Evolutionary conservation across 2,329 filamentous ascomycete species (phyloP).

Genomic region (Venturiaceae sp.): DNA sequence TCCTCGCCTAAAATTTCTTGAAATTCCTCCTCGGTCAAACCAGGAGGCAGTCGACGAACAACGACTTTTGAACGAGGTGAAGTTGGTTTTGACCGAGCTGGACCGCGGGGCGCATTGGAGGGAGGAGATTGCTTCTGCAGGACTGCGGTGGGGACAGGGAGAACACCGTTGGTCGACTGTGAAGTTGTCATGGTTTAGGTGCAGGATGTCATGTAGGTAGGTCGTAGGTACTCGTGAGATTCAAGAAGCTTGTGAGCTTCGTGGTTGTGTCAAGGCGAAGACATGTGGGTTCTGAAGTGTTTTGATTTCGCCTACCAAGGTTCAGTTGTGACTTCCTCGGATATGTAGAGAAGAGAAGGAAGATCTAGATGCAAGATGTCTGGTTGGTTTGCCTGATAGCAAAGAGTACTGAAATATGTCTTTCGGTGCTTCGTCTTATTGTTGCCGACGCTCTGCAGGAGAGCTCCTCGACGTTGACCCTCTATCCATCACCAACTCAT

Average conservation of each 20-base stretch:
- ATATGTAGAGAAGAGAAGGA: neutral
- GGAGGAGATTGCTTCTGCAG: conserved; percentile 20
- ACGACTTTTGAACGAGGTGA: conserved; percentile 66
- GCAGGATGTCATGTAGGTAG: neutral
- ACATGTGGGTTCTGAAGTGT: neutral
- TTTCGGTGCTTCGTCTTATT: neutral
- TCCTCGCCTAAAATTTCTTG: conserved; percentile 60
- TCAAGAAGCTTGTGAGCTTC: neutral
- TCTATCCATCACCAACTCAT: neutral
- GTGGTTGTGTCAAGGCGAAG: neutral
- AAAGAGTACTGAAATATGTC: neutral
- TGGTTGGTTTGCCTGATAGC: too few species aligned
- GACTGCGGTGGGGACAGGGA: conserved; percentile 21
- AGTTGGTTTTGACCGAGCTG: conserved; percentile 28
- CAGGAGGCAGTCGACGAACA: conserved; percentile 75
- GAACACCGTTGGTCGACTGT: conserved; percentile 23
- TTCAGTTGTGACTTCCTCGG: neutral
- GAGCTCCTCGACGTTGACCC: neutral
- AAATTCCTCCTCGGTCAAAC: conserved; percentile 73
- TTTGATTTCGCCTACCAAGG: neutral
- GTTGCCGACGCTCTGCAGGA: neutral
- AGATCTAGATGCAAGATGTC: too few species aligned
- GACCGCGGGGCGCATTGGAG: neutral
- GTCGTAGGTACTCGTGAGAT: neutral
- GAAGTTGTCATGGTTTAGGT: neutral